These are phyloP conservation scores for Camellia lanceoleosa DNA, from an alignment of 148 eudicot genomes.

Conservation along the genomic window DNA sequence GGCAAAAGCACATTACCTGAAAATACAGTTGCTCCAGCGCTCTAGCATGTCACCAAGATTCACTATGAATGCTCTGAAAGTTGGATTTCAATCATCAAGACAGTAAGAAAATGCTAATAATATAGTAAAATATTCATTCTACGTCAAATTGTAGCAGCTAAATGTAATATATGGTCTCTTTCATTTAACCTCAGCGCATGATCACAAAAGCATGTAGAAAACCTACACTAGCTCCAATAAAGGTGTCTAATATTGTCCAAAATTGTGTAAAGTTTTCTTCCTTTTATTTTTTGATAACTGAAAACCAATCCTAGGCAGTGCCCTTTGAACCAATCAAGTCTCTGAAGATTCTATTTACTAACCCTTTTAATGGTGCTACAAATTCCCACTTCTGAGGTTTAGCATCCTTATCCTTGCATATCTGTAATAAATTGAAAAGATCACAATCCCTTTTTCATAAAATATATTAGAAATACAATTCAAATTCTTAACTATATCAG, in stretches of 20 bases:
- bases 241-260: background rate
- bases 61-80: conserved; percentile 80
- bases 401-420: conserved; percentile 90
- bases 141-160: background rate
- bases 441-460: conserved; percentile 6
- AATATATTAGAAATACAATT: conserved; percentile 5
- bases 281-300: too few relatives aligned
- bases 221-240: background rate
- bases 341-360: conserved; percentile 16
- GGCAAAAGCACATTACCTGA: conserved; percentile 54
- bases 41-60: conserved; percentile 97
- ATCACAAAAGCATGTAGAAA: background rate
- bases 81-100: conserved; percentile 8
- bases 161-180: background rate
- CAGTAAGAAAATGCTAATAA: background rate
- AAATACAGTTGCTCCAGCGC: conserved; percentile 93
- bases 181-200: background rate
- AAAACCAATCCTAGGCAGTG: too few relatives aligned
- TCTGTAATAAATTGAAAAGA: conserved; percentile 38
- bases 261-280: background rate
- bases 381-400: conserved; percentile 85
- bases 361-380: conserved; percentile 86
- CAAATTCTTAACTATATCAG: conserved; percentile 10
- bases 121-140: background rate
- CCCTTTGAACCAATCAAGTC: background rate